A percentile compares a stretch with the other conserved stretches of the same genome.
These are phyloP conservation scores for Penicillium polonicum DNA, from an alignment of 2,329 filamentous ascomycete genomes.

Conservation along the genomic window DNA sequence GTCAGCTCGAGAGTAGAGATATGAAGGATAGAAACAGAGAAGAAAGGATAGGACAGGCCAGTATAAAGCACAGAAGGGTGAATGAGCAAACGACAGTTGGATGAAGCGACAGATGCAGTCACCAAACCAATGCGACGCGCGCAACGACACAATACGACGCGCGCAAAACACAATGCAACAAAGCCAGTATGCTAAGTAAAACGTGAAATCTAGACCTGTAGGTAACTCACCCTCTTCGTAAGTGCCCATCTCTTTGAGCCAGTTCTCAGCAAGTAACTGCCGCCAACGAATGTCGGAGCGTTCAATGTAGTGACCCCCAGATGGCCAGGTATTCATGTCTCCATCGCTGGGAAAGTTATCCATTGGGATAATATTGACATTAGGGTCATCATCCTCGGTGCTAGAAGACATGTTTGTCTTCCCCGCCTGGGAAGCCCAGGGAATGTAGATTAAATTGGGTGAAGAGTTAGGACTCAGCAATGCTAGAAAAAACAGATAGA, in stretches of 20 bases:
- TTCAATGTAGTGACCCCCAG: conserved; percentile 23
- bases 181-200: not conserved
- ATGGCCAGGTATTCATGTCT: conserved; percentile 34
- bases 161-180: not conserved
- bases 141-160: not conserved
- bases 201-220: not conserved
- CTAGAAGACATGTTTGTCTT: conserved; percentile 7
- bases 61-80: not conserved
- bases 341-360: conserved; percentile 42
- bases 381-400: conserved; percentile 20
- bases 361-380: conserved; percentile 34
- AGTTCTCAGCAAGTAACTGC: conserved; percentile 48
- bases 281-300: conserved; percentile 47
- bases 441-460: not conserved
- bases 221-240: conserved; percentile 35
- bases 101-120: not conserved
- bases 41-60: not conserved
- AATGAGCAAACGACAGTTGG: not conserved
- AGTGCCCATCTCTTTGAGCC: conserved; percentile 48
- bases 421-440: not conserved
- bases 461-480: not conserved
- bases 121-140: not conserved
- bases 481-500: not conserved
- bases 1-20: not conserved
- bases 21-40: not conserved